Conservation (phyloP, 768 basidiomycete genomes). For the Termitomyces sp. region DNA sequence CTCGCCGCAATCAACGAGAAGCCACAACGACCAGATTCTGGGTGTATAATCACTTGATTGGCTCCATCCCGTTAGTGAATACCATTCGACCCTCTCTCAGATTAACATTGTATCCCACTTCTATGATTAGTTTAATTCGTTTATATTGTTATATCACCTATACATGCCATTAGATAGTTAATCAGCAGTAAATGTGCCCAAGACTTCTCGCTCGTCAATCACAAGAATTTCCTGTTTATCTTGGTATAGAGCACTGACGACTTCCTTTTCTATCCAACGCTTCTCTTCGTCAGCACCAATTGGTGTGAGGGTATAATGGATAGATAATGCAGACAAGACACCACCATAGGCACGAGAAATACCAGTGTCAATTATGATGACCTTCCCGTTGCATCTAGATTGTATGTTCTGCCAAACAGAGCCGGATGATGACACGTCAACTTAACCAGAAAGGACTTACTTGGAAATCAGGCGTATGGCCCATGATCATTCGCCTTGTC, state of each 20-base stretch:
- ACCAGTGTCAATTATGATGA: slow-evolving; percentile 97
- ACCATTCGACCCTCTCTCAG: background rate
- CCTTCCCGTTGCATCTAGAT: slow-evolving; percentile 83
- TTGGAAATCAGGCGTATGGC: slow-evolving; percentile 89
- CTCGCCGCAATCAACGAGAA: slow-evolving; percentile 38
- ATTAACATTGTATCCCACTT: background rate
- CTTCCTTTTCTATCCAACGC: slow-evolving; percentile 57
- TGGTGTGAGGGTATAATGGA: slow-evolving; percentile 79
- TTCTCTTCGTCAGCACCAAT: slow-evolving; percentile 27
- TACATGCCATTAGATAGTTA: slow-evolving; percentile 5
- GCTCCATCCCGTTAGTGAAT: background rate
- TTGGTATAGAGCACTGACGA: slow-evolving; percentile 61
- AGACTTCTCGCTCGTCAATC: slow-evolving; percentile 40
- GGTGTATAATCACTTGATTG: slow-evolving; percentile 10
- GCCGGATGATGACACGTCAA: background rate
- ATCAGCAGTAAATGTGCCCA: slow-evolving; percentile 30
- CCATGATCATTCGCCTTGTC: slow-evolving; percentile 89
- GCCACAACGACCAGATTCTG: slow-evolving; percentile 15
- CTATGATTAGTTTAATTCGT: background rate
- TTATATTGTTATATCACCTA: slow-evolving; percentile 3
- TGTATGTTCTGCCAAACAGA: slow-evolving; percentile 56
- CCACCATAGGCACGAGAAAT: slow-evolving; percentile 97
- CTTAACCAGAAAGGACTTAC: slow-evolving; percentile 28
- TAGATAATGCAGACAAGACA: slow-evolving; percentile 79
- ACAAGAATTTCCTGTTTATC: slow-evolving; percentile 48